A percentile compares a stretch with the other conserved stretches of the same genome.
These are phyloP conservation scores for Trichoderma harzianum DNA, from an alignment of 2,329 filamentous ascomycete species.

Conservation along the genomic window DNA sequence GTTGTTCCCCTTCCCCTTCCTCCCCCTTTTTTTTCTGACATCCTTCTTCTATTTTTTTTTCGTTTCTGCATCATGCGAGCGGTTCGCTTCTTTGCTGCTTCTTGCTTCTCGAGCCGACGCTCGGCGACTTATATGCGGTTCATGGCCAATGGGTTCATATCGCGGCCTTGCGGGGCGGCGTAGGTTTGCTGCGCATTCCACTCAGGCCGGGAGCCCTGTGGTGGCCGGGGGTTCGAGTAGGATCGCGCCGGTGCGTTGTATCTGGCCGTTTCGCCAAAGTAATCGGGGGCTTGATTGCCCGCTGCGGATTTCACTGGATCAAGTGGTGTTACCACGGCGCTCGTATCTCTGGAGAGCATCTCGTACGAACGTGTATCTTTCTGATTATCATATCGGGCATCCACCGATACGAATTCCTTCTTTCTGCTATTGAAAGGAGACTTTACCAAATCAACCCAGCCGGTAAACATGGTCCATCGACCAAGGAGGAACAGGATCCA, in stretches of 20 bases:
- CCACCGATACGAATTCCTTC: constrained; percentile 84
- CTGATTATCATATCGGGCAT: constrained; percentile 63
- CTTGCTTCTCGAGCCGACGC: neutral
- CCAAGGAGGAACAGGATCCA: constrained; percentile 81
- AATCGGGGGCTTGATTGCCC: constrained; percentile 51
- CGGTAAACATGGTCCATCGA: constrained; percentile 78
- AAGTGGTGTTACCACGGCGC: constrained; percentile 51
- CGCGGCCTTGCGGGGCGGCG: constrained; percentile 31
- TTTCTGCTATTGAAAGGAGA: constrained; percentile 49
- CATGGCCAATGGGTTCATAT: constrained; percentile 55
- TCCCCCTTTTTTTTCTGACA: neutral
- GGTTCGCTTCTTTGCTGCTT: neutral
- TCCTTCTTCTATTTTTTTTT: neutral
- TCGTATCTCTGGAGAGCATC: constrained; percentile 66
- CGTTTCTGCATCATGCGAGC: neutral
- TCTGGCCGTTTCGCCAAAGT: constrained; percentile 52
- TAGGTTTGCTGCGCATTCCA: constrained; percentile 46
- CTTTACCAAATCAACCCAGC: constrained; percentile 69
- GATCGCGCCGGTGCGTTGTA: constrained; percentile 55
- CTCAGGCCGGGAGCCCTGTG: constrained; percentile 31
- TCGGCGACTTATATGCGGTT: constrained; percentile 45
- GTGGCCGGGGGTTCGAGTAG: constrained; percentile 54
- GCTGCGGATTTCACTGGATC: constrained; percentile 37
- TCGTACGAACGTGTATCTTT: constrained; percentile 71
- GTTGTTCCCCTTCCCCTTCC: neutral